Evolutionary conservation across 2,329 filamentous ascomycete species (phyloP), one percentile per base, ranked within the genome.

Genomic region (Dendryphion nanum): DNA sequence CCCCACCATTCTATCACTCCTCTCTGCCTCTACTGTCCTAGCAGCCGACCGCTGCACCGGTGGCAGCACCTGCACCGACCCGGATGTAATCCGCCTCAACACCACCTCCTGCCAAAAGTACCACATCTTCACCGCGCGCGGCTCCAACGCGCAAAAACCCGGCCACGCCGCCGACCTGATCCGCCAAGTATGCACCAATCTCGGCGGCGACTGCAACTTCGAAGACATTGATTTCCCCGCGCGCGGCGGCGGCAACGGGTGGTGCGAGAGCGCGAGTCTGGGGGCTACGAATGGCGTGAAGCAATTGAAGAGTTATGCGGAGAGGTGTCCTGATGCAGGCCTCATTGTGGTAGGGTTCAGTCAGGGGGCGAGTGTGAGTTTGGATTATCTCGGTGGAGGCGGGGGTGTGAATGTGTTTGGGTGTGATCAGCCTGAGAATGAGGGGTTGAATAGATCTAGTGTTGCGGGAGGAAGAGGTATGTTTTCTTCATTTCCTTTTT

Each of bases 141-240:
- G 46, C 7, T 44, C 46, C n/a, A 37, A 41, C 19, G 34, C 44
- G 7, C 18, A 19, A 16, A 24, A 31, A 4, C 46, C 46, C 18
- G 46, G 46, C 6, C 46, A 42, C 12, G 24, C 26, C 5, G 43
- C 38, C 7, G 31, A 37, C 18, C 39, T 49, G 19, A 41, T 42
- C 7, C 5, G 18, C 3, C 18, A 33, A 2, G 19, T 46, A 10
- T 49, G 46, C 41, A 23, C 40, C 7, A 15, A 14, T 3, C 28
- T 48, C 5, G 55, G 57, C 39, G 55, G 57, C 39, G 46, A 48
- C 12, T 49, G 43, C 32, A 40, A 43, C 2, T 49, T 33, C 24
- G 46, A 48, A 37, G 38, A 40, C 21, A 34, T 46, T 16, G 28
- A 36, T 5, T 48, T 41, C 29, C 40, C 45, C 3, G 45, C 45